Percentiles rank a stretch among this genome's conserved stretches.
These are phyloP conservation scores for Pochonia chlamydosporia DNA, from an alignment of 2,329 filamentous ascomycete genomes.

Conservation along the genomic window DNA sequence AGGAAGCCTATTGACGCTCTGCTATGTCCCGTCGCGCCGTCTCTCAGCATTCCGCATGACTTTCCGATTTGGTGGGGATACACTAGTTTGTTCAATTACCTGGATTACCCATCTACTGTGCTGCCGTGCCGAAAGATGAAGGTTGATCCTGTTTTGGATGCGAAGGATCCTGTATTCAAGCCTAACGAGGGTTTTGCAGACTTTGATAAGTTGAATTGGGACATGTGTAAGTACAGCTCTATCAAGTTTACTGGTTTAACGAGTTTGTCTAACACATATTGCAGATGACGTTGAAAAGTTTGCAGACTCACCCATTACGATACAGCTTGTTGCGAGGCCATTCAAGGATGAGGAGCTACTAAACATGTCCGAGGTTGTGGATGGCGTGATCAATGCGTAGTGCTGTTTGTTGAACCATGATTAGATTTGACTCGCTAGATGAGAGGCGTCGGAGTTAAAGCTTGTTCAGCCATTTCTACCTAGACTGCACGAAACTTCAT, in stretches of 20 bases:
- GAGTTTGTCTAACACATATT: too few species aligned
- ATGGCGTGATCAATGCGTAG: not conserved
- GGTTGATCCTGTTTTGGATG: not conserved
- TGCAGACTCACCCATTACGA: not conserved
- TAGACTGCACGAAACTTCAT: too few species aligned
- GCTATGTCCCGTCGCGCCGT: too few species aligned
- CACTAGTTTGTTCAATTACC: not conserved
- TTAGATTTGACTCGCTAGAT: not conserved
- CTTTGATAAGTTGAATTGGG: not conserved
- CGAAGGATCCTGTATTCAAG: not conserved
- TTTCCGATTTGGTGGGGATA: not conserved
- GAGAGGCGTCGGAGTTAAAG: too few species aligned
- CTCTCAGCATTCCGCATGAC: not conserved
- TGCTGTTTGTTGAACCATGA: not conserved
- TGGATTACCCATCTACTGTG: not conserved
- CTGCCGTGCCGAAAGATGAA: not conserved
- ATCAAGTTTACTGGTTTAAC: too few species aligned
- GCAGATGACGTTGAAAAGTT: not conserved
- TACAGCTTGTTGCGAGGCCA: not conserved
- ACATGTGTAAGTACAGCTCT: conserved; percentile 2
- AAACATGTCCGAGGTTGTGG: not conserved
- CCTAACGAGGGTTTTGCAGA: not conserved
- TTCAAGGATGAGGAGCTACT: not conserved
- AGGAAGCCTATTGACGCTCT: too few species aligned
- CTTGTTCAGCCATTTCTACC: too few species aligned